Percentiles rank a stretch among this genome's conserved stretches.
These are phyloP conservation scores for Mariannaea sp. DNA, from an alignment of 2,329 filamentous ascomycete species.

Conservation along the genomic window DNA sequence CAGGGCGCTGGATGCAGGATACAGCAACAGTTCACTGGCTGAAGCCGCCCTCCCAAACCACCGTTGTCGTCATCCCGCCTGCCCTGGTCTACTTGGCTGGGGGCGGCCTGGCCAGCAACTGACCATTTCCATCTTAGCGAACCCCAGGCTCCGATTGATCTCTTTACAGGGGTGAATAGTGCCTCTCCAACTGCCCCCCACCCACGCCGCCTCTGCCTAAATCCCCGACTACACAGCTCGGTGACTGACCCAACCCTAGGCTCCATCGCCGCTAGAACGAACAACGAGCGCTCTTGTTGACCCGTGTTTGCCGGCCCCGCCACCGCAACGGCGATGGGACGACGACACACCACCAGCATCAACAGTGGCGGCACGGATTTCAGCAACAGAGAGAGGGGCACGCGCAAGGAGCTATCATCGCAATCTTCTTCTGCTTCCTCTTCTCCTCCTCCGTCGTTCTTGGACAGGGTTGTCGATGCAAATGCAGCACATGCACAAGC, in stretches of 20 bases:
- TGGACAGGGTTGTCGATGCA: conserved; percentile 31
- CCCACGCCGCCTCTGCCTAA: conserved; percentile 12
- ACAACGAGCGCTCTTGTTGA: conserved; percentile 2
- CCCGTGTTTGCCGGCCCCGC: conserved; percentile 20
- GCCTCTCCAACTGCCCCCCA: conserved; percentile 5
- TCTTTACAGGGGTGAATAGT: conserved; percentile 5
- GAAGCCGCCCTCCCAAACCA: background rate
- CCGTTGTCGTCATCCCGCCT: conserved; percentile 16
- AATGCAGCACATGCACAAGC: no score
- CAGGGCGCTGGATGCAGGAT: background rate
- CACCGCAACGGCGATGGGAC: conserved; percentile 39
- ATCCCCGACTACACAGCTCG: background rate
- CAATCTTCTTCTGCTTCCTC: background rate
- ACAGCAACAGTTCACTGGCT: conserved; percentile 1
- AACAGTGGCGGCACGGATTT: conserved; percentile 5
- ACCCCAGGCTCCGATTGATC: conserved; percentile 7
- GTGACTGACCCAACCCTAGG: background rate
- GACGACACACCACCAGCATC: conserved; percentile 28
- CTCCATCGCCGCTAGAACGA: background rate
- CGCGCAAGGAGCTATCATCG: conserved; percentile 23
- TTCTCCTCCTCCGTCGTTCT: conserved; percentile 31
- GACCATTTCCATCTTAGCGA: background rate
- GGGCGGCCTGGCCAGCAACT: conserved; percentile 1
- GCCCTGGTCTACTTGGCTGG: background rate
- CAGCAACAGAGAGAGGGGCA: conserved; percentile 24